phyloP scores from a whole-genome alignment of 225 moss, liverwort and hornwort genomes.

The Polytrichum formosum region DNA sequence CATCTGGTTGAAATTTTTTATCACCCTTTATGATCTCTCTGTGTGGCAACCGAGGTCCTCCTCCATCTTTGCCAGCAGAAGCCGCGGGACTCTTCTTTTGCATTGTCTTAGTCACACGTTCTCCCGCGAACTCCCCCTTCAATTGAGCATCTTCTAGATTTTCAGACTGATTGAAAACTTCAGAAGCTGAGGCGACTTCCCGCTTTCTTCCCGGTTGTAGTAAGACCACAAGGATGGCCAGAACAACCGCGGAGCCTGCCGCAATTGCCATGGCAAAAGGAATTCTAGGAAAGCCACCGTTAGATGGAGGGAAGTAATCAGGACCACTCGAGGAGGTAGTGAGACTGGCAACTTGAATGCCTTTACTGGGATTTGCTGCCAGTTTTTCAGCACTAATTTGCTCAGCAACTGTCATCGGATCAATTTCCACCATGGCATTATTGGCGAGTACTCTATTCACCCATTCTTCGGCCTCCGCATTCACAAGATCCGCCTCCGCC shows the following conservation, averaged over 20 bases:
- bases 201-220: conserved; percentile 24
- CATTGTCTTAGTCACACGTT: conserved; percentile 3
- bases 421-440: conserved; percentile 52
- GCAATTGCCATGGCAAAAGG: conserved; percentile 32
- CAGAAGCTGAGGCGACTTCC: conserved; percentile 1
- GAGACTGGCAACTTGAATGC: conserved; percentile 16
- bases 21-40: background rate
- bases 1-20: too few species aligned
- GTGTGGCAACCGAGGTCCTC: background rate
- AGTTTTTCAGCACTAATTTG: conserved; percentile 19
- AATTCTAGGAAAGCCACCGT: conserved; percentile 32
- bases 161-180: conserved; percentile 4
- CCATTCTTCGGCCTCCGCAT: conserved; percentile 58
- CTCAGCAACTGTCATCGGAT: conserved; percentile 44
- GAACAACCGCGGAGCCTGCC: conserved; percentile 49
- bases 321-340: conserved; percentile 26
- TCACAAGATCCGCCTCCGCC: conserved; percentile 10
- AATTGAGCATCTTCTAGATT: conserved; percentile 13
- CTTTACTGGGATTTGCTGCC: background rate
- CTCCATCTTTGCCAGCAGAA: background rate
- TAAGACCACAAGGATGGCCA: conserved; percentile 35
- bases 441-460: conserved; percentile 37
- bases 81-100: background rate
- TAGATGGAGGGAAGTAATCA: conserved; percentile 19
- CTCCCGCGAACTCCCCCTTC: conserved; percentile 25